Evolutionary conservation across 2,329 filamentous ascomycete genomes (phyloP).

Genomic region (Chrysosphaeria jannelii): DNA sequence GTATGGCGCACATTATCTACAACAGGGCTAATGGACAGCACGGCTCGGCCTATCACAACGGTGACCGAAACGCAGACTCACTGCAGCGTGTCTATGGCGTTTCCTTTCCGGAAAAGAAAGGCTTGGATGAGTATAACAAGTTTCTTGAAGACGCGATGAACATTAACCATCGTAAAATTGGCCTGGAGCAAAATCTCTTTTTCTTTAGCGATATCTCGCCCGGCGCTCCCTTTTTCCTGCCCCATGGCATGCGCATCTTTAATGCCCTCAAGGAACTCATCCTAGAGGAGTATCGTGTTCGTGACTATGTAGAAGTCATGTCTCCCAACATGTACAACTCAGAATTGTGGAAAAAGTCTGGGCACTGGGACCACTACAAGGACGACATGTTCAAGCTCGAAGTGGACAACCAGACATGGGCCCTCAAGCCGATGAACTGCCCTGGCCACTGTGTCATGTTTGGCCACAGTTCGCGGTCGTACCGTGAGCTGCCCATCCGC

Average conservation of each 20-base stretch:
- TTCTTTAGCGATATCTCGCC: conserved; percentile 91
- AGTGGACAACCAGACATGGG: conserved; percentile 37
- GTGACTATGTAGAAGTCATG: conserved; percentile 83
- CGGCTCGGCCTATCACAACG: conserved; percentile 50
- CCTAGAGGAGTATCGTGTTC: conserved; percentile 66
- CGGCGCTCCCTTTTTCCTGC: conserved; percentile 73
- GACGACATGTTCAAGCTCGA: conserved; percentile 68
- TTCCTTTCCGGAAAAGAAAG: conserved; percentile 85
- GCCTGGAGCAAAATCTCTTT: conserved; percentile 86
- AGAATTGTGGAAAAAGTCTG: conserved; percentile 75
- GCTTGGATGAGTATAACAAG: conserved; percentile 73
- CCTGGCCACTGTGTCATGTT: conserved; percentile 72
- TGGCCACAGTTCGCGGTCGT: conserved; percentile 38
- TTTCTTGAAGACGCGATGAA: conserved; percentile 96
- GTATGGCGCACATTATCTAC: too few relatives aligned
- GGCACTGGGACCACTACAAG: conserved; percentile 80
- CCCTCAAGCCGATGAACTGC: conserved; percentile 55
- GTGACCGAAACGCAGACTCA: conserved; percentile 77
- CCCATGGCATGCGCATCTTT: conserved; percentile 28
- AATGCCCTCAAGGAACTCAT: conserved; percentile 32
- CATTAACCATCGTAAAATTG: conserved; percentile 80
- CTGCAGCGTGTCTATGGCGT: conserved; percentile 91
- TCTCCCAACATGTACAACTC: conserved; percentile 94
- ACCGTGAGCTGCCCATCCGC: conserved; percentile 53
- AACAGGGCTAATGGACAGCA: conserved; percentile 68